Conservation (phyloP, 768 basidiomycete genomes). For the Lentinus brumalis region DNA sequence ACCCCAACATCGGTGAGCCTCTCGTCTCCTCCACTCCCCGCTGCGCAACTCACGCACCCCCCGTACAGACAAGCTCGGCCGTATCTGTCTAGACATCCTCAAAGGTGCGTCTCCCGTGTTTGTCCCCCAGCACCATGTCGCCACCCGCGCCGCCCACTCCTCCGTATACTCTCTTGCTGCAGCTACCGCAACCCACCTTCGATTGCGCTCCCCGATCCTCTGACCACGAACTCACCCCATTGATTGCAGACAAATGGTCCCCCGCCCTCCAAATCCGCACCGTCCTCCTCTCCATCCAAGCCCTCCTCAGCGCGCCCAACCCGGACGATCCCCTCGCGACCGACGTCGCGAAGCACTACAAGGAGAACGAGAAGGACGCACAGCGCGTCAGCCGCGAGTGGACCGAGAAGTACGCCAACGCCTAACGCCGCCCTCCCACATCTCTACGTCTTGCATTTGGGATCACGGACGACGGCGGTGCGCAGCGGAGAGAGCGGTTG, state of each 20-base stretch:
- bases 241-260: slow-evolving; percentile 92
- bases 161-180: not conserved
- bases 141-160: not conserved
- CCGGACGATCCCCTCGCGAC: slow-evolving; percentile 95
- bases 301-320: slow-evolving; percentile 94
- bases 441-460: not conserved
- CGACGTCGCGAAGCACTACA: slow-evolving; percentile 97
- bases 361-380: slow-evolving; percentile 94
- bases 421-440: slow-evolving; percentile 16
- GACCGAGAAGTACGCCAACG: slow-evolving; percentile 84
- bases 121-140: not conserved
- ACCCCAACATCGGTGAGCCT: slow-evolving; percentile 94
- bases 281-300: slow-evolving; percentile 94
- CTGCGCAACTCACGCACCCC: not conserved
- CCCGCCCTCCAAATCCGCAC: slow-evolving; percentile 98
- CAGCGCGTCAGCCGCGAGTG: slow-evolving; percentile 92
- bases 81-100: slow-evolving; percentile 97
- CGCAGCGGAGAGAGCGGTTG: not conserved
- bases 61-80: slow-evolving; percentile 87
- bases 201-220: not conserved
- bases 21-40: not conserved
- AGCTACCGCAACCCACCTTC: not conserved
- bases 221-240: not conserved
- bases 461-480: not conserved
- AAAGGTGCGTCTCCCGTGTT: slow-evolving; percentile 62